phyloP scores from a whole-genome alignment of 2,329 filamentous ascomycete species.

The Alternaria triticimaculans region DNA sequence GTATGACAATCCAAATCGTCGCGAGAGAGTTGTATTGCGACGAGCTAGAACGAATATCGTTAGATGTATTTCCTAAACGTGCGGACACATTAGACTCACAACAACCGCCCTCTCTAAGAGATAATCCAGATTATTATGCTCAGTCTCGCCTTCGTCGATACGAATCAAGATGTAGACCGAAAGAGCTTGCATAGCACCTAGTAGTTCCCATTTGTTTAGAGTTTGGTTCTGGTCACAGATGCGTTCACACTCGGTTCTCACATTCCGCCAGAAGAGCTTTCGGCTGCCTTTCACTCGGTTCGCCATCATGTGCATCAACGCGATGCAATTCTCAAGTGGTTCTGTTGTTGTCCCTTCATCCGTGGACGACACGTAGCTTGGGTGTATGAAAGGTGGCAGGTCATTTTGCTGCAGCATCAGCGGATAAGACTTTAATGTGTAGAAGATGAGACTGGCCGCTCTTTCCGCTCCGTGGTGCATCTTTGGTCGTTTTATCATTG shows the following conservation, averaged over 20 bases:
- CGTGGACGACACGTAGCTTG: conserved; percentile 29
- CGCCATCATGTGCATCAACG: conserved; percentile 51
- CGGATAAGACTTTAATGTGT: conserved; percentile 53
- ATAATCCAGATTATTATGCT: conserved; percentile 53
- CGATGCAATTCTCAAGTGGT: conserved; percentile 52
- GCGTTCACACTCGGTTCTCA: conserved; percentile 52
- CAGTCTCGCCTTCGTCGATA: conserved; percentile 54
- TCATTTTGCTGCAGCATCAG: conserved; percentile 50
- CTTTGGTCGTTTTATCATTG: conserved; percentile 36
- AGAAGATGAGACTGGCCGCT: conserved; percentile 48
- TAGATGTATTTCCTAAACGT: not conserved
- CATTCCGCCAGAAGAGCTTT: conserved; percentile 56
- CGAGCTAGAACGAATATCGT: not conserved
- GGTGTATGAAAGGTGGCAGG: conserved; percentile 55
- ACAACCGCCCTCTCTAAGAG: not conserved
- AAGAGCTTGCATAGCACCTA: conserved; percentile 55
- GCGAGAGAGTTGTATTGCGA: not conserved
- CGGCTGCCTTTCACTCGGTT: conserved; percentile 42
- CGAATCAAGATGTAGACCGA: conserved; percentile 54
- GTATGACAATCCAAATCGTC: not conserved
- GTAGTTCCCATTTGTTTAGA: conserved; percentile 49
- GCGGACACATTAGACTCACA: not conserved
- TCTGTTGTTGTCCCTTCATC: conserved; percentile 39
- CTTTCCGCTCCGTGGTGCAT: conserved; percentile 37
- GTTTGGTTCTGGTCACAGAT: not conserved